A percentile compares a stretch with the other conserved stretches of the same genome.
These are phyloP conservation scores for Globisporangium viniferum DNA, from an alignment of 352 stramenopile species.

Conservation along the genomic window DNA sequence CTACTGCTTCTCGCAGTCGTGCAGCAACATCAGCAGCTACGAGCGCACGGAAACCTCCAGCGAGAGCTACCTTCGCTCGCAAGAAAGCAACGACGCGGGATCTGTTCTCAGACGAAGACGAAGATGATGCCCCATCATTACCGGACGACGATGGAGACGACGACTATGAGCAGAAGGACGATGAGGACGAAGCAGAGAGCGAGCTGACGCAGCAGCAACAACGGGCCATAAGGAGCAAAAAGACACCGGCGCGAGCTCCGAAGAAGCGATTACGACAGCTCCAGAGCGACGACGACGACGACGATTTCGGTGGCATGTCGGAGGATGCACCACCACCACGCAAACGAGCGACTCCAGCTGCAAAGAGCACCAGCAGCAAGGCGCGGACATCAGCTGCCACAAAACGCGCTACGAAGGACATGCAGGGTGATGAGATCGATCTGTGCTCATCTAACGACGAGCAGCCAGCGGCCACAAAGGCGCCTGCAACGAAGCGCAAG, in stretches of 20 bases:
- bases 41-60: constrained; percentile 5
- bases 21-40: constrained; percentile 13
- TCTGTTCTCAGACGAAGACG: constrained; percentile 45
- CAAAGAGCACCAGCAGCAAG: constrained; percentile 19
- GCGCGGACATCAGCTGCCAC: background rate
- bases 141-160: constrained; percentile 59
- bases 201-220: constrained; percentile 19
- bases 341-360: constrained; percentile 8
- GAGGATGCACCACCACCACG: constrained; percentile 13
- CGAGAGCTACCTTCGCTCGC: constrained; percentile 5
- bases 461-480: background rate
- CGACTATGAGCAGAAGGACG: constrained; percentile 49
- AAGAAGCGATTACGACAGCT: constrained; percentile 48
- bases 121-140: constrained; percentile 16
- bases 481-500: constrained; percentile 22
- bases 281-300: constrained; percentile 20
- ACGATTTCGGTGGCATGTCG: constrained; percentile 22
- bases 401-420: constrained; percentile 4
- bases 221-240: constrained; percentile 13
- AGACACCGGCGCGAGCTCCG: constrained; percentile 9
- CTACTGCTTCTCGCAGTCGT: constrained; percentile 20
- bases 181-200: constrained; percentile 26
- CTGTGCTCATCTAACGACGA: constrained; percentile 54
- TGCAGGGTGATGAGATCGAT: constrained; percentile 31
- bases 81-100: constrained; percentile 27